Evolutionary conservation across 1,284 basidiomycete genomes (phyloP).

Genomic region (Pterula multifida): DNA sequence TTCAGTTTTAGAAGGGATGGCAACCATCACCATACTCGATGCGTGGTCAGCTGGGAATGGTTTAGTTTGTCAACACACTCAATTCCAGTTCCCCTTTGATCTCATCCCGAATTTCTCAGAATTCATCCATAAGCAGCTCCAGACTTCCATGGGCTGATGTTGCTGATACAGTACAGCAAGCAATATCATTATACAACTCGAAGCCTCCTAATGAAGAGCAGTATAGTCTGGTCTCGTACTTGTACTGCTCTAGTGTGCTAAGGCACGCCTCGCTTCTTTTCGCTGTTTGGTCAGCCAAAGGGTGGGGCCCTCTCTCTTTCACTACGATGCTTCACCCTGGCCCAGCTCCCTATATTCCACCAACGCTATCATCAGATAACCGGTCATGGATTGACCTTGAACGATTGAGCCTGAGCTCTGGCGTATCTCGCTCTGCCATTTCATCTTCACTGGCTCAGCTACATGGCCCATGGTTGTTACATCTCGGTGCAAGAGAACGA

Average conservation of each 20-base stretch:
- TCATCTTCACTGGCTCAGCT: conserved; percentile 51
- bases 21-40: conserved; percentile 67
- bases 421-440: conserved; percentile 58
- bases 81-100: conserved; percentile 6
- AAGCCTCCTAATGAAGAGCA: conserved; percentile 31
- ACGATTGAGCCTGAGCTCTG: conserved; percentile 53
- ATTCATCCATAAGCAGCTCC: background rate
- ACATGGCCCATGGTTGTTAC: conserved; percentile 79
- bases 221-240: conserved; percentile 48
- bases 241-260: conserved; percentile 55
- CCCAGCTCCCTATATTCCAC: conserved; percentile 40
- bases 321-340: conserved; percentile 61
- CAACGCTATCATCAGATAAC: conserved; percentile 31
- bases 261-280: conserved; percentile 62
- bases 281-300: conserved; percentile 75
- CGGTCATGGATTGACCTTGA: conserved; percentile 27
- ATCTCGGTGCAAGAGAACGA: conserved; percentile 66
- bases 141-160: background rate
- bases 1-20: conserved; percentile 73
- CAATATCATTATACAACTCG: conserved; percentile 31
- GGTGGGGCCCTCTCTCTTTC: conserved; percentile 76
- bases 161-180: conserved; percentile 16
- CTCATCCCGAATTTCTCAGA: background rate
- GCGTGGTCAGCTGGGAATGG: conserved; percentile 71
- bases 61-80: conserved; percentile 34